Conservation (phyloP, 305 asterid genomes). For the Salvia sclarea region DNA sequence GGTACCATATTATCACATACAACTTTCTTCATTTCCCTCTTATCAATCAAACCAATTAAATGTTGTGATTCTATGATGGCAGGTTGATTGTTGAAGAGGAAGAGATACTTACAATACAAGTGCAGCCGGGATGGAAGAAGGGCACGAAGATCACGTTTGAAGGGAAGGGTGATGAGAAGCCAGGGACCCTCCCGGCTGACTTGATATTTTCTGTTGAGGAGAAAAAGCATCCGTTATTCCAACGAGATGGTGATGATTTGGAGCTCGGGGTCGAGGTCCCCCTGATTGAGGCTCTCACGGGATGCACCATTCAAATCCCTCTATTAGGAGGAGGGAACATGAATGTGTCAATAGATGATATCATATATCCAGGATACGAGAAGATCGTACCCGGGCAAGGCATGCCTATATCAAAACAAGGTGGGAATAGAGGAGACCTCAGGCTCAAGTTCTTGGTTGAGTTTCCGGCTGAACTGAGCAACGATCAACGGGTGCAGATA, state of each 20-base stretch:
- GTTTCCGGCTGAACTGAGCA: slow-evolving; percentile 61
- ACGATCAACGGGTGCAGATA: slow-evolving; percentile 56
- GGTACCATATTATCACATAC: slow-evolving; percentile 68
- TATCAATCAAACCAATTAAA: too few species aligned
- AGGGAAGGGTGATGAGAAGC: slow-evolving; percentile 91
- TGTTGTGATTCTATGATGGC: not conserved
- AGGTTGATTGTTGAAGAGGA: slow-evolving; percentile 19
- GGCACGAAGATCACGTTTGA: slow-evolving; percentile 93
- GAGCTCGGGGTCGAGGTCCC: slow-evolving; percentile 86
- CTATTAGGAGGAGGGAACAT: slow-evolving; percentile 71
- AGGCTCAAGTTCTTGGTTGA: slow-evolving; percentile 70
- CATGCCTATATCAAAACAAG: slow-evolving; percentile 60
- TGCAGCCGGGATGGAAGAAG: slow-evolving; percentile 89
- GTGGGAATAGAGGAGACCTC: slow-evolving; percentile 78
- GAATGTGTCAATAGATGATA: slow-evolving; percentile 53
- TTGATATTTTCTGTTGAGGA: slow-evolving; percentile 73
- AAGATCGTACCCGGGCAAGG: slow-evolving; percentile 77
- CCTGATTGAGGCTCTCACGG: slow-evolving; percentile 81
- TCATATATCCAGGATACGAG: slow-evolving; percentile 79
- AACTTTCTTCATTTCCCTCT: not conserved
- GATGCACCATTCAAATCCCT: slow-evolving; percentile 70
- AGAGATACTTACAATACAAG: slow-evolving; percentile 64
- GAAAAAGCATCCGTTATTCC: slow-evolving; percentile 64
- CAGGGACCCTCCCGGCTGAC: slow-evolving; percentile 86
- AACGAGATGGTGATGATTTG: slow-evolving; percentile 72